Evolutionary conservation across 805 yeast species (phyloP).

Genomic region (Yarrowia porcina): DNA sequence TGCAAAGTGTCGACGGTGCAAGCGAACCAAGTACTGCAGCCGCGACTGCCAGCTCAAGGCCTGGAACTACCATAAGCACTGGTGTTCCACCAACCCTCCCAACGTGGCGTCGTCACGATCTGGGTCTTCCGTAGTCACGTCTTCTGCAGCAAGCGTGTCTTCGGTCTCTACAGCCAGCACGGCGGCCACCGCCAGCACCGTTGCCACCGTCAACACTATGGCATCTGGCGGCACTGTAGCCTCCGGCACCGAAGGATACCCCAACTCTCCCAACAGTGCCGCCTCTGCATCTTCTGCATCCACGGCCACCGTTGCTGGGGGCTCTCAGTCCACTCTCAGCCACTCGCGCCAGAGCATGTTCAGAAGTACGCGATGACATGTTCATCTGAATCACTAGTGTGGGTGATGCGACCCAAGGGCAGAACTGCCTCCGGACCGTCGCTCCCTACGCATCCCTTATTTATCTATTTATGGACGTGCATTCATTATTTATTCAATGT

Average conservation of each 20-base stretch:
- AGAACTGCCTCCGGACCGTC: not conserved
- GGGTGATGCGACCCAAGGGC: slow-evolving; percentile 15
- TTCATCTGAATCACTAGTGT: not conserved
- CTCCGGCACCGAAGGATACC: slow-evolving; percentile 12
- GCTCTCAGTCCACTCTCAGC: slow-evolving; percentile 17
- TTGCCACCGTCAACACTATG: slow-evolving; percentile 11
- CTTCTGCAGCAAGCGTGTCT: slow-evolving; percentile 27
- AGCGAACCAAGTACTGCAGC: slow-evolving; percentile 91
- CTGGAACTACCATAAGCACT: slow-evolving; percentile 89
- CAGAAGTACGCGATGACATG: slow-evolving; percentile 7
- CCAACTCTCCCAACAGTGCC: slow-evolving; percentile 14
- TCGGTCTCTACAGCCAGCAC: slow-evolving; percentile 20
- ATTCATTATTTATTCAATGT: slow-evolving; percentile 25
- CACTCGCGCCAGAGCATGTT: slow-evolving; percentile 6
- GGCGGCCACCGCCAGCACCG: slow-evolving; percentile 21
- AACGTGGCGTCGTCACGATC: slow-evolving; percentile 19
- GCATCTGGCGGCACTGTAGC: slow-evolving; percentile 18
- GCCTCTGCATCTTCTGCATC: slow-evolving; percentile 20
- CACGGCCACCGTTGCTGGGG: slow-evolving; percentile 8
- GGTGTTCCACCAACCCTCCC: slow-evolving; percentile 54
- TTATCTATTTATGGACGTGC: slow-evolving; percentile 26
- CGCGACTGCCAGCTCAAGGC: slow-evolving; percentile 87
- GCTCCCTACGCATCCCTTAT: slow-evolving; percentile 21
- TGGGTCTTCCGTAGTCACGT: slow-evolving; percentile 20
- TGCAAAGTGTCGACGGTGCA: slow-evolving; percentile 92